These are phyloP conservation scores for Leptoxyphium fumago DNA, from an alignment of 2,329 filamentous ascomycete species.

Conservation along the genomic window DNA sequence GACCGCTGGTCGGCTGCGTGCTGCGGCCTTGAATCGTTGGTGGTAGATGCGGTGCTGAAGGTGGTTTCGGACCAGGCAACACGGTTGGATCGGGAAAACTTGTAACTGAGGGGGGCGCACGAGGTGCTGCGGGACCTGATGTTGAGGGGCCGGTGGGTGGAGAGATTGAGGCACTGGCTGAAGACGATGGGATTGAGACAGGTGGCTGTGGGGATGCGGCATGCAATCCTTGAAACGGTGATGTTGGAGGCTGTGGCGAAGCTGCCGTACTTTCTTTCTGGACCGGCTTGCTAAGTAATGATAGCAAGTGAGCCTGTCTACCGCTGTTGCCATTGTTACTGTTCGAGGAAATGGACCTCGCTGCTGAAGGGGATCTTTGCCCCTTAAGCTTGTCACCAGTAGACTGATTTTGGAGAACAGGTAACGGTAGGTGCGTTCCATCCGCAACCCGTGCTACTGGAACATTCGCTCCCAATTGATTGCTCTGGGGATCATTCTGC, in stretches of 20 bases:
- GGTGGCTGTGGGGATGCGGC: conserved; percentile 1
- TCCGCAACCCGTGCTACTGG: no score
- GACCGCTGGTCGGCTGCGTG: not conserved
- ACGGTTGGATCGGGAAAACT: not conserved
- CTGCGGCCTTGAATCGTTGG: not conserved
- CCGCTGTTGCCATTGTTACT: not conserved
- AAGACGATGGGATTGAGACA: conserved; percentile 2
- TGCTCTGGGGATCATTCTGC: conserved; percentile 1
- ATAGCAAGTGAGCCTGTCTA: conserved; percentile 7
- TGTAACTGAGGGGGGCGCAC: not conserved
- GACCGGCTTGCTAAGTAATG: conserved; percentile 2
- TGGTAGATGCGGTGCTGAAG: not conserved
- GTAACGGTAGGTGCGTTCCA: no score
- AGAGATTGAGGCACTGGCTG: conserved; percentile 1
- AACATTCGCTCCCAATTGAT: no score
- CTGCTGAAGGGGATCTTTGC: no score
- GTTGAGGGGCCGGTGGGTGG: no score
- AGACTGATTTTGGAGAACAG: no score
- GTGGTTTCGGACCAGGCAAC: not conserved
- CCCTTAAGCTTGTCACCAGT: no score
- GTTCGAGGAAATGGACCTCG: no score
- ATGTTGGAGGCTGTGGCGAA: conserved; percentile 12
- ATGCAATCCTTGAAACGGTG: conserved; percentile 9
- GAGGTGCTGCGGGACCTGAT: conserved; percentile 1
- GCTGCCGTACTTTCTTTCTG: conserved; percentile 1